These are phyloP conservation scores for Verticillium alfalfae DNA, from an alignment of 2,329 filamentous ascomycete species.

Conservation along the genomic window DNA sequence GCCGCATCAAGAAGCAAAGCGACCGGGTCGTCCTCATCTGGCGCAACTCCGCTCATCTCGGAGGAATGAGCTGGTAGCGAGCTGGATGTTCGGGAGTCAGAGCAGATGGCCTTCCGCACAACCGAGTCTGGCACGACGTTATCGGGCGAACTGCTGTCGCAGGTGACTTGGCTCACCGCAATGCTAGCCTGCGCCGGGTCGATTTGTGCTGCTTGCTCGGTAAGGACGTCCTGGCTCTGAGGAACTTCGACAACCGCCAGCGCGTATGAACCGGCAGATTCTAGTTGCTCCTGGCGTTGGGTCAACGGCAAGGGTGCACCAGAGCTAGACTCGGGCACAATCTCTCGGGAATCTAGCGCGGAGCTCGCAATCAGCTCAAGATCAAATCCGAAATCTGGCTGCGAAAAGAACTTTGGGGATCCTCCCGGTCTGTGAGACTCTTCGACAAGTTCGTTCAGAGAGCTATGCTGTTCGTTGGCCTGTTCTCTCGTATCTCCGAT, in stretches of 20 bases:
- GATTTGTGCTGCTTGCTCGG: conserved; percentile 10
- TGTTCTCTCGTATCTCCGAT: neutral
- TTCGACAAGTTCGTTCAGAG: neutral
- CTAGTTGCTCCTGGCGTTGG: neutral
- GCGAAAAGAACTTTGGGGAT: neutral
- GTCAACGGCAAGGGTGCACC: neutral
- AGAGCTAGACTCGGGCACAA: neutral
- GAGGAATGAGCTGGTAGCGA: neutral
- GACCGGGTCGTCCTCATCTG: neutral
- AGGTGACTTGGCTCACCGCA: neutral
- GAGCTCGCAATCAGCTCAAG: neutral
- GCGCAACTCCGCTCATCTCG: neutral
- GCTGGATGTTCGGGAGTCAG: neutral
- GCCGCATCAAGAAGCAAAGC: conserved; percentile 3
- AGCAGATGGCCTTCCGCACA: neutral
- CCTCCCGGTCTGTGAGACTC: neutral
- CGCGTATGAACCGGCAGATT: neutral
- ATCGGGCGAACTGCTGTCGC: conserved; percentile 1
- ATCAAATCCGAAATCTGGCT: neutral
- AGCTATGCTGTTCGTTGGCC: neutral
- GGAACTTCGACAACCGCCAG: neutral
- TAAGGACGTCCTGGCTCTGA: neutral
- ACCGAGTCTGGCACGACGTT: conserved; percentile 11
- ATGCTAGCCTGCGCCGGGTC: conserved; percentile 3
- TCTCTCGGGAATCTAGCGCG: neutral